A percentile compares a stretch with the other conserved stretches of the same genome.
phyloP scores from a whole-genome alignment of 352 stramenopile genomes.

The Thalassiosira sp. region DNA sequence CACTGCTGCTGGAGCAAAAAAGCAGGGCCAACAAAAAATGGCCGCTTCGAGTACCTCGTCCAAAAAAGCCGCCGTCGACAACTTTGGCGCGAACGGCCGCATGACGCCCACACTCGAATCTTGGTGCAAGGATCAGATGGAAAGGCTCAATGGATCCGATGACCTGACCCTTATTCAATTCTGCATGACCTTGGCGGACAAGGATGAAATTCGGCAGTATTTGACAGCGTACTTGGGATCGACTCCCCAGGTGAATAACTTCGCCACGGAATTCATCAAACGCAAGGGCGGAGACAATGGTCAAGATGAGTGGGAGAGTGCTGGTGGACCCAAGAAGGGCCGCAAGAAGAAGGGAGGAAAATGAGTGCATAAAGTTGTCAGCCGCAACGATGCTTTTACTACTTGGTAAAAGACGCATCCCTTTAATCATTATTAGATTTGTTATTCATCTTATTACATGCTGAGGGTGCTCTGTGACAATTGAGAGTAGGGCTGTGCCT shows the following conservation, averaged over 20 bases:
- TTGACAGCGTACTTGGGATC: conserved; percentile 95
- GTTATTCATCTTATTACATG: too few species aligned
- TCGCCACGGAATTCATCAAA: conserved; percentile 95
- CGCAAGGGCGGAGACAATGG: conserved; percentile 80
- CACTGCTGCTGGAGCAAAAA: conserved; percentile 16
- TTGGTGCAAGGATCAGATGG: conserved; percentile 84
- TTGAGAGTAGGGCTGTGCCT: too few species aligned
- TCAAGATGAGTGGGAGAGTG: conserved; percentile 78
- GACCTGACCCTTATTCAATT: conserved; percentile 86
- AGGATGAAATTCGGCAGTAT: conserved; percentile 93
- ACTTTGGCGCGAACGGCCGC: conserved; percentile 69
- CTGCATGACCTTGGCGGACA: conserved; percentile 93
- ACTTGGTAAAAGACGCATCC: too few species aligned
- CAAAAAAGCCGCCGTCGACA: conserved; percentile 50
- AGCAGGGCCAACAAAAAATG: conserved; percentile 11
- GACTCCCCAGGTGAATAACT: conserved; percentile 94
- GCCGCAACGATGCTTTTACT: too few species aligned
- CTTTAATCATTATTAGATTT: too few species aligned
- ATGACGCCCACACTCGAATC: conserved; percentile 81
- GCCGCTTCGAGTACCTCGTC: conserved; percentile 12
- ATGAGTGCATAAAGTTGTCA: too few species aligned
- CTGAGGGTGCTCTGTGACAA: too few species aligned
- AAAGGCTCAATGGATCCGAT: conserved; percentile 80
- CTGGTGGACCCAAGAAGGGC: conserved; percentile 63
- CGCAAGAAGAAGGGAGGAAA: conserved; percentile 81